Evolutionary conservation across 108 stramenopile genomes (phyloP).

Genomic region (Bacterosira constricta): DNA sequence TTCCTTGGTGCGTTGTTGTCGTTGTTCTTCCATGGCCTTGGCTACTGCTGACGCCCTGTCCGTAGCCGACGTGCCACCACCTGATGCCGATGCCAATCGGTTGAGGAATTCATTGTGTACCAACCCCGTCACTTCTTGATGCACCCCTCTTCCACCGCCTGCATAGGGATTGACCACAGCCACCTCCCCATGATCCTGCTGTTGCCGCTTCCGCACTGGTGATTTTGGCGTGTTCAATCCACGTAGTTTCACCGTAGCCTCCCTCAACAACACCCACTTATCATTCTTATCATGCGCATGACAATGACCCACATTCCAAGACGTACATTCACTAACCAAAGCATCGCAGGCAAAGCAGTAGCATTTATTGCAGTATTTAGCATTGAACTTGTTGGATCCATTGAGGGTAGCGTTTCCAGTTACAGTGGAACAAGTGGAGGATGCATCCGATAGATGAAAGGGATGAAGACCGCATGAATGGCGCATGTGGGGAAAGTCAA

Average conservation of each 20-base stretch:
- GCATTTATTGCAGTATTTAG: slow-evolving; percentile 64
- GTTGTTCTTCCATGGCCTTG: slow-evolving; percentile 7
- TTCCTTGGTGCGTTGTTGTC: background rate
- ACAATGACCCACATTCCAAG: slow-evolving; percentile 56
- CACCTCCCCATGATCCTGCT: background rate
- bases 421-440: background rate
- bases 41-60: background rate
- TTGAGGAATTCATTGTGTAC: background rate
- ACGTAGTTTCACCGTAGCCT: background rate
- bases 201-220: background rate
- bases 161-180: background rate
- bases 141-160: background rate
- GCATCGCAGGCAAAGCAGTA: slow-evolving; percentile 69
- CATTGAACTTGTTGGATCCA: slow-evolving; percentile 13
- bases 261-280: background rate
- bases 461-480: slow-evolving; percentile 48
- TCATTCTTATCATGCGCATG: slow-evolving; percentile 20
- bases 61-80: background rate
- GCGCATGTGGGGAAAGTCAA: slow-evolving; percentile 64
- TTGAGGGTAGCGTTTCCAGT: background rate
- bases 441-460: slow-evolving; percentile 6
- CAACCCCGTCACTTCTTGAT: background rate
- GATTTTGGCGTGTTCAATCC: background rate
- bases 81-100: background rate
- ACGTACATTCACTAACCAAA: slow-evolving; percentile 43